Percentiles rank a stretch among this genome's conserved stretches.
Evolutionary conservation across 225 moss, liverwort and hornwort species (phyloP).

Genomic region (Polytrichum commune): DNA sequence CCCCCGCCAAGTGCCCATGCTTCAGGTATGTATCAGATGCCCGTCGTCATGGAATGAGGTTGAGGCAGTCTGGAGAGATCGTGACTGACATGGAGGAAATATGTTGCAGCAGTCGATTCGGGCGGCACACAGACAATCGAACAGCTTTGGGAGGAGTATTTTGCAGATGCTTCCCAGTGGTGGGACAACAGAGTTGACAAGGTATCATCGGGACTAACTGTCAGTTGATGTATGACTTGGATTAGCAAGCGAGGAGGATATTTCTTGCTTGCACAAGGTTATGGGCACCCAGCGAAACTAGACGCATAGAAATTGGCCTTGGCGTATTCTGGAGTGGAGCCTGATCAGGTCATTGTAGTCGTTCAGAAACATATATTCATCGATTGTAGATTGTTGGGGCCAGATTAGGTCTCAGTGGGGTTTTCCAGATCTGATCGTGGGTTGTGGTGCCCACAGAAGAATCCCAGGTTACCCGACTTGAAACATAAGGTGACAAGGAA

Average conservation of each 20-base stretch:
- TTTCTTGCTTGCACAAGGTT: not conserved
- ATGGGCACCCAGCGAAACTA: not conserved
- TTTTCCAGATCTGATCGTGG: not conserved
- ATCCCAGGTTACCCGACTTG: conserved; percentile 6
- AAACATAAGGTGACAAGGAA: conserved; percentile 11
- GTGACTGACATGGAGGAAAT: not conserved
- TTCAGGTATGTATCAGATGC: conserved; percentile 3
- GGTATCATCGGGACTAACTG: not conserved
- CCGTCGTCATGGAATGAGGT: conserved; percentile 2
- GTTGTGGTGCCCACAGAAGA: conserved; percentile 8
- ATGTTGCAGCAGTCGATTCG: not conserved
- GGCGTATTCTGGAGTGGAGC: not conserved
- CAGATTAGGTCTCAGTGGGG: not conserved
- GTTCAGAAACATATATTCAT: not conserved
- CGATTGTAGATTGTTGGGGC: not conserved
- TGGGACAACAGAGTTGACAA: not conserved
- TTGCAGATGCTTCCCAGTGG: conserved; percentile 4
- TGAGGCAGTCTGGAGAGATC: not conserved
- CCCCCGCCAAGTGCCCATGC: not conserved
- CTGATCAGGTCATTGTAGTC: not conserved
- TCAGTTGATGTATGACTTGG: not conserved
- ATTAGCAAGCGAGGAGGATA: not conserved
- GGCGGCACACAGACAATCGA: not conserved
- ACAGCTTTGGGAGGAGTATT: not conserved
- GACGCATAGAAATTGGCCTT: not conserved